Evolutionary conservation across 176 grass and related monocot species (phyloP).

Genomic region (Areca catechu): DNA sequence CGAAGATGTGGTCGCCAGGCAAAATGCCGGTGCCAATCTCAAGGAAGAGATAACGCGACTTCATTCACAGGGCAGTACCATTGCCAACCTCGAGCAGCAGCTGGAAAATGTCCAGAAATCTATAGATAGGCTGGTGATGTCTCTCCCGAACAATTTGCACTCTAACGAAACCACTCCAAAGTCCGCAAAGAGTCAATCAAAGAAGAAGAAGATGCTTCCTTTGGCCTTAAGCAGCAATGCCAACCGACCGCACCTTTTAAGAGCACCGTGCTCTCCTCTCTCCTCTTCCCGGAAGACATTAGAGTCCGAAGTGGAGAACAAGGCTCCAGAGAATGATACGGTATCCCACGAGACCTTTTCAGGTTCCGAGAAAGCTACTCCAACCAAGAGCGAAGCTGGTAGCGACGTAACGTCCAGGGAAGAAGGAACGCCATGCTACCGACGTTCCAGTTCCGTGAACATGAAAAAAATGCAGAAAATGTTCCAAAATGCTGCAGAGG

Average conservation of each 20-base stretch:
- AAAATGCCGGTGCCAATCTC: conserved; percentile 41
- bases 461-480: conserved; percentile 97
- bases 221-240: conserved; percentile 47
- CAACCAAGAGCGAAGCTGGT: conserved; percentile 63
- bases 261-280: conserved; percentile 60
- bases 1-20: conserved; percentile 21
- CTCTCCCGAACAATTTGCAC: conserved; percentile 56
- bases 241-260: conserved; percentile 53
- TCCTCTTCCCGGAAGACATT: conserved; percentile 41
- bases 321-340: conserved; percentile 40
- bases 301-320: conserved; percentile 74
- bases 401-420: conserved; percentile 65
- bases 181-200: conserved; percentile 43
- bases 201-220: conserved; percentile 73
- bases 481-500: conserved; percentile 95
- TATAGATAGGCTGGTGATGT: conserved; percentile 88
- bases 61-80: conserved; percentile 76
- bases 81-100: conserved; percentile 79
- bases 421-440: conserved; percentile 68
- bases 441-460: conserved; percentile 82
- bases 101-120: conserved; percentile 88
- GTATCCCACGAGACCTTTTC: conserved; percentile 30
- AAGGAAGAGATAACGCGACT: conserved; percentile 90
- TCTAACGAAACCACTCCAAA: conserved; percentile 37
- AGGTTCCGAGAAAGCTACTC: conserved; percentile 46